These are phyloP conservation scores for Rhododendron simsii DNA, from an alignment of 148 eudicot species.

Conservation along the genomic window DNA sequence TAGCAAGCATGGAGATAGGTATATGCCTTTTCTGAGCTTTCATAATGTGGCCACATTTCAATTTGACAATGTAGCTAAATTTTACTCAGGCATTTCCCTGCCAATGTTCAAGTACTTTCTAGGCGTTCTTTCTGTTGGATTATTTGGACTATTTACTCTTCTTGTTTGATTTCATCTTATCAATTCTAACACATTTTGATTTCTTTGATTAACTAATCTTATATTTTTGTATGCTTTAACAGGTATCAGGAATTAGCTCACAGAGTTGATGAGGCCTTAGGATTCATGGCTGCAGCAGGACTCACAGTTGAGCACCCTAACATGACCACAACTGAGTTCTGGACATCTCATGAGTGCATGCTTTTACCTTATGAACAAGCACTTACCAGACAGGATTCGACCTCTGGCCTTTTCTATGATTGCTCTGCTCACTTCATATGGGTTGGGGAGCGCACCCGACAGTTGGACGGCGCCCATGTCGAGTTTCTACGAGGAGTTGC, in stretches of 20 bases:
- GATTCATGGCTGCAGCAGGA: constrained; percentile 10
- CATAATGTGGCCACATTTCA: background rate
- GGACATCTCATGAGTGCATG: constrained; percentile 28
- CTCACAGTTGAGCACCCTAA: constrained; percentile 18
- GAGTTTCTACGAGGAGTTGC: constrained; percentile 7
- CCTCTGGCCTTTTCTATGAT: constrained; percentile 20
- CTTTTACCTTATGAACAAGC: constrained; percentile 24
- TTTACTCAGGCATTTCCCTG: background rate
- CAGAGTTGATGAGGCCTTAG: constrained; percentile 8
- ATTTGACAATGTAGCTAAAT: background rate
- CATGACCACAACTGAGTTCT: constrained; percentile 18
- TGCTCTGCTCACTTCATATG: constrained; percentile 20
- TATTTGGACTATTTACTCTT: background rate
- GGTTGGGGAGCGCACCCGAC: constrained; percentile 20
- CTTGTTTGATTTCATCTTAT: background rate
- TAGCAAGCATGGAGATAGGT: constrained; percentile 30
- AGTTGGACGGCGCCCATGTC: constrained; percentile 17
- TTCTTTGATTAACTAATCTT: too few species aligned
- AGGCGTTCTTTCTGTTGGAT: background rate
- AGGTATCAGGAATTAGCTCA: constrained; percentile 6
- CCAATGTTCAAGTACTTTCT: background rate
- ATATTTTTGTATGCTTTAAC: background rate
- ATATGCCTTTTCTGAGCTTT: background rate
- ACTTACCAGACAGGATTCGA: constrained; percentile 19
- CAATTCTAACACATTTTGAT: background rate